Percentiles rank a stretch among this genome's conserved stretches.
phyloP scores from a whole-genome alignment of 1,284 basidiomycete genomes.

The Austropuccinia psidii region DNA sequence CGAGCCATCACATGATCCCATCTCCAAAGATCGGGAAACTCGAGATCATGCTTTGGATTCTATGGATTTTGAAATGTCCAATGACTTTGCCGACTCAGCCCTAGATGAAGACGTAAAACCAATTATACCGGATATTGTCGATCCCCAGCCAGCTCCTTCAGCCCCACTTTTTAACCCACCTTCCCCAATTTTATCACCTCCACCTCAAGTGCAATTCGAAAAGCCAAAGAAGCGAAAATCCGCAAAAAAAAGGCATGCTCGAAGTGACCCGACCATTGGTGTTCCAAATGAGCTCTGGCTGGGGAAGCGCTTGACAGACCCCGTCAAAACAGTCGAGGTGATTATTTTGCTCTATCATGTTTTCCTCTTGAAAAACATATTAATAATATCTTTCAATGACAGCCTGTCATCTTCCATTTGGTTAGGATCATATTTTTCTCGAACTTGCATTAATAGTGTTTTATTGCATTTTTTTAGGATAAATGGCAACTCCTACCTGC shows the following conservation, averaged over 20 bases:
- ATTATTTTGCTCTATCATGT: slow-evolving; percentile 39
- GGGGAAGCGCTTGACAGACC: slow-evolving; percentile 50
- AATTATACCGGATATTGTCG: not conserved
- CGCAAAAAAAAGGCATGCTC: not conserved
- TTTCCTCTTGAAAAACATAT: no score
- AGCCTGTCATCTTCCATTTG: not conserved
- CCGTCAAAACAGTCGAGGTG: slow-evolving; percentile 54
- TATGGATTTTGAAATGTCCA: no score
- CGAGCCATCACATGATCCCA: not conserved
- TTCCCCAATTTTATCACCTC: not conserved
- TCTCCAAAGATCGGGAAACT: slow-evolving; percentile 28
- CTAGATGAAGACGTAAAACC: slow-evolving; percentile 15
- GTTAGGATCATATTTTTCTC: slow-evolving; percentile 8
- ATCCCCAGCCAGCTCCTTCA: not conserved
- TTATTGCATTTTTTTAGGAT: slow-evolving; percentile 56
- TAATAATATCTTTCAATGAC: not conserved
- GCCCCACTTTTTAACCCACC: slow-evolving; percentile 5
- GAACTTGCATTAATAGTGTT: not conserved
- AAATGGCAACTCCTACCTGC: slow-evolving; percentile 95
- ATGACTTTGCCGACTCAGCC: not conserved
- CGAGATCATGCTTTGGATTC: slow-evolving; percentile 5
- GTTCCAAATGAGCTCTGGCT: slow-evolving; percentile 44
- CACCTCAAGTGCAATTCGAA: not conserved
- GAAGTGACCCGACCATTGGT: slow-evolving; percentile 42
- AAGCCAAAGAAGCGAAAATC: not conserved